Base-by-base conservation (phyloP, 495 filamentous ascomycete genomes). In the Durotheca rogersii region DNA sequence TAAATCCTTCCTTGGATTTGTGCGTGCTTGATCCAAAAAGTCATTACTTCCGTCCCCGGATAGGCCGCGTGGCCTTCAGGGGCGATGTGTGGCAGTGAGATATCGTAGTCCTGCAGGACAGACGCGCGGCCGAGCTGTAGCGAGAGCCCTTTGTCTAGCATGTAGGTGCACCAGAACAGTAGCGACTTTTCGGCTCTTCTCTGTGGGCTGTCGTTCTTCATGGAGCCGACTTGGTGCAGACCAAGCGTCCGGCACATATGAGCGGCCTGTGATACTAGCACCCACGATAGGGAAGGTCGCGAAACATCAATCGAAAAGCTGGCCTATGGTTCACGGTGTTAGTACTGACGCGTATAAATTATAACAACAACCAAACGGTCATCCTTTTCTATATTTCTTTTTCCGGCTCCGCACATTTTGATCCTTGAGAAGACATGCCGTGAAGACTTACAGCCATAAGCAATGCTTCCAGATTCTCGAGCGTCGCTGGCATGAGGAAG, bases 91-190 rank as follows among this genome's bases (percentile, higher is more conserved):
- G 77, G 70, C 4, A 84, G 58, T 0, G 78, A 77, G 54, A 87
- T 82, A 47, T 88, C 85, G 61, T 76, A 83, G 59, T 86, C 81
- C 19, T 82, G 81, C 20, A 86, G 74, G 3, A 72, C 66, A 0
- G 81, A 77, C 0, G 82, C 77, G 4, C 82, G 79, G 1, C 85
- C 84, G 9, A 85, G 66, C 4, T 84, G 78, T n/a, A 88, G 66
- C 0, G 84, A 79, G 16, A 88, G 65, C 9, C 72, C 73, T 50
- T 79, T 83, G 50, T 86, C 75, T 6, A 83, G 62, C 19, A 77
- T 74, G 53, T 87, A 86, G 2, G 76, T 64, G 12, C 79, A 73
- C 84, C 84, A 88, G 58, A 88, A 88, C 7, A 84, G 51, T 1
- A 71, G 46, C 0, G 66, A 63, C 39, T 72, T 72, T 21, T 70